Evolutionary conservation across 148 eudicot genomes (phyloP), one percentile per base, ranked within the genome.

Genomic region (Cornus controversa): DNA sequence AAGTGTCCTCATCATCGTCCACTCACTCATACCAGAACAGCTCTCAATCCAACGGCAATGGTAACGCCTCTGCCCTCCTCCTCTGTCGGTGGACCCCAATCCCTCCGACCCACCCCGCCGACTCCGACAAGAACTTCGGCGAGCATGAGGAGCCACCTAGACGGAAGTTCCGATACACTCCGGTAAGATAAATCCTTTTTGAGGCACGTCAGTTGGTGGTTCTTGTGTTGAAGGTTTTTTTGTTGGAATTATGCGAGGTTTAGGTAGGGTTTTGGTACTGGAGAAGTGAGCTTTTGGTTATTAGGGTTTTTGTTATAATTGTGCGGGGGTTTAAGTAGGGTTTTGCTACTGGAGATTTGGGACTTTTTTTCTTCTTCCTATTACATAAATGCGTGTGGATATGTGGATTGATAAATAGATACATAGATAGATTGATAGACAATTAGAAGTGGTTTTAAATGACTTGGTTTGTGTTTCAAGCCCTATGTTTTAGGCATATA

Each of bases 11-110:
- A 14, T 66, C 80, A 31, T 81, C 88, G 13, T 66, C 80, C 15
- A 36, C 77, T 80, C 63, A 73, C 26, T 62, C 65, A 66, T 54
- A 31, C 31, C 73, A 6, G 78, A 34, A 73, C 29, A 80, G 75
- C 29, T 75, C 79, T 68, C 81, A 54, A 18, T 80, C 85, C 77
- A 75, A 76, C 64, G 47, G 50, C 79, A 72, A 42, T 23, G 25
- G 26, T 68, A 58, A 60, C 66, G 66, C 75, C 40, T 74, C 80
- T 1, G 67, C 90, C 18, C 53, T 87, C 22, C 82, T 85, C 4
- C 89, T 90, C 65, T 81, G 90, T 70, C 86, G 88, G 80, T 90
- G 94, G 94, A 88, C 94, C 80, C 94, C 94, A n/a, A 82, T 90
- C 34, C 24, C 66, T 27, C 53, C 34, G 34, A 3, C 34, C 34